Evolutionary conservation across 208 protist genomes (phyloP), one percentile per base, ranked within the genome.

Genomic region (Acanthamoeba healyi): DNA sequence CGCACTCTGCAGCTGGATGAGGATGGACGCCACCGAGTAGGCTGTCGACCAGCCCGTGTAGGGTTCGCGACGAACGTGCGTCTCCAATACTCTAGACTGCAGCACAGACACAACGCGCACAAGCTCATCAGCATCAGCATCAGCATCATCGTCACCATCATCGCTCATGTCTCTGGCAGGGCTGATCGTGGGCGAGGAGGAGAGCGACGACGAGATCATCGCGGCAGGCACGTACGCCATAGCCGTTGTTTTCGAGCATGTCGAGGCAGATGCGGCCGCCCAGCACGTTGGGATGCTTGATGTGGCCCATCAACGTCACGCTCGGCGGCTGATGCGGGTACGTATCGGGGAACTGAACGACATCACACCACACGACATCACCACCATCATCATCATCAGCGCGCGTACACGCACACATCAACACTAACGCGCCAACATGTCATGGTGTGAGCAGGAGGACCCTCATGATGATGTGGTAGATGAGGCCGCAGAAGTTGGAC

Each of bases 1-100:
- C 67, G 38, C 46, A 81, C 70, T 81, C 70, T 81, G 70, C 22
- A 88, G 79, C 49, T 88, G 79, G 44, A 88, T 32, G 29, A 88
- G 51, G n/a, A 88, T 88, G 0, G 79, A 88, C 12, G 51, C 36
- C 42, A 88, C 79, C n/a, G 79, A 63, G 46, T 88, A 88, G n/a
- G 32, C 40, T 29, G 79, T 65, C 46, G 79, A 88, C 79, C 79
- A 88, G n/a, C 79, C 79, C 14, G 46, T 88, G 46, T 61, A 88
- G 2, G n/a, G 29, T 22, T 77, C 34, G n/a, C n/a, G n/a, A n/a
- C n/a, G n/a, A n/a, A n/a, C n/a, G n/a, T n/a, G n/a, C n/a, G n/a
- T n/a, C n/a, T n/a, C n/a, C n/a, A n/a, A n/a, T n/a, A n/a, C n/a
- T n/a, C n/a, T n/a, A n/a, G n/a, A n/a, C n/a, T 29, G n/a, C 14